These are phyloP conservation scores for Yamadazyma conglobata DNA, from an alignment of 1,139 yeast genomes.

Conservation along the genomic window DNA sequence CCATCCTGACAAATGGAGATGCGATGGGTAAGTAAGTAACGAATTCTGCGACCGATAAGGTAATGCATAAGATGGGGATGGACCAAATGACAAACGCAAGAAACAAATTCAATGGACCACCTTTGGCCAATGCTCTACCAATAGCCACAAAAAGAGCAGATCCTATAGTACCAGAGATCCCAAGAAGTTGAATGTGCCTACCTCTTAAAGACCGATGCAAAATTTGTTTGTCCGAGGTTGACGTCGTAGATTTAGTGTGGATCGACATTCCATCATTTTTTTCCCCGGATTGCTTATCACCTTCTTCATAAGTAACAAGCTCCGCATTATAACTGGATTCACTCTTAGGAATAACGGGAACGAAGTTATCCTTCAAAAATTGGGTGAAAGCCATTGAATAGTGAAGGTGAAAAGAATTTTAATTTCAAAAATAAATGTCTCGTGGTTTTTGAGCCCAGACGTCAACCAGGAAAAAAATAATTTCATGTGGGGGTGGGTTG, in stretches of 20 bases:
- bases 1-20: slow-evolving; percentile 57
- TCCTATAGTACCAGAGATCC: slow-evolving; percentile 51
- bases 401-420: too few species aligned
- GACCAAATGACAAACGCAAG: slow-evolving; percentile 46
- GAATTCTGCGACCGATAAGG: slow-evolving; percentile 79
- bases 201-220: slow-evolving; percentile 22
- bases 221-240: slow-evolving; percentile 12
- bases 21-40: slow-evolving; percentile 73
- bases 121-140: slow-evolving; percentile 39
- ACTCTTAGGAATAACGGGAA: slow-evolving; percentile 17
- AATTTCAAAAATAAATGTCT: too few species aligned
- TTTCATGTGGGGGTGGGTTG: too few species aligned
- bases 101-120: slow-evolving; percentile 47
- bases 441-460: too few species aligned
- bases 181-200: slow-evolving; percentile 48
- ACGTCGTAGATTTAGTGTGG: slow-evolving; percentile 14
- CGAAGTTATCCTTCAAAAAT: slow-evolving; percentile 19
- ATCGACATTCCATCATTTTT: slow-evolving; percentile 14
- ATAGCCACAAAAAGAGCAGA: slow-evolving; percentile 49
- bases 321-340: neutral
- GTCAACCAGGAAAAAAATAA: too few species aligned
- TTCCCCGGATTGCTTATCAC: neutral
- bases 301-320: neutral
- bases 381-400: slow-evolving; percentile 11
- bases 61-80: slow-evolving; percentile 57